These are phyloP conservation scores for Xylaria sp. DNA, from an alignment of 2,329 filamentous ascomycete species.

Conservation along the genomic window DNA sequence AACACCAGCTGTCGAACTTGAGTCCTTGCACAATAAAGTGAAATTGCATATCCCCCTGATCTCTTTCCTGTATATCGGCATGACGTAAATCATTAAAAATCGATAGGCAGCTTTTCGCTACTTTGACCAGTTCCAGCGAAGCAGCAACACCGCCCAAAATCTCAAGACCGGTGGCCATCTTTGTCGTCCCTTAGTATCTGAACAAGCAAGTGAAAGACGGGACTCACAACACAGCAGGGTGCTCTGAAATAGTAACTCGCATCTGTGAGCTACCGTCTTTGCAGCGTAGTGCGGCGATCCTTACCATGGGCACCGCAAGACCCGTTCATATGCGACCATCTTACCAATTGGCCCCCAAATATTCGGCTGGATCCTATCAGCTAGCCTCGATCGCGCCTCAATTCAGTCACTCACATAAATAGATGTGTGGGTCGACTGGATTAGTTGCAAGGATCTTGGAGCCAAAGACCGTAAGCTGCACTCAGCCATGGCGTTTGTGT, in stretches of 20 bases:
- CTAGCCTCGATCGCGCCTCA: neutral
- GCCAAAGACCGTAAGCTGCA: neutral
- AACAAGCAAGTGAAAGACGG: neutral
- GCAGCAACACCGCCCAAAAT: constrained; percentile 2
- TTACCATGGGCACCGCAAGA: neutral
- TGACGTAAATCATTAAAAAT: neutral
- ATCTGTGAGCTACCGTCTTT: neutral
- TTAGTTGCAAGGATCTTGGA: neutral
- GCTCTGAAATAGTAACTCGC: neutral
- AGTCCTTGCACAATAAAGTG: constrained; percentile 5
- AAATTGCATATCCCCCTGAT: constrained; percentile 6
- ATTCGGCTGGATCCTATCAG: neutral
- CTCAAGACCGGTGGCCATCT: constrained; percentile 1
- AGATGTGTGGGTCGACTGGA: neutral
- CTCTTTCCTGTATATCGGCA: neutral
- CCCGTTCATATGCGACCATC: neutral
- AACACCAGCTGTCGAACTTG: constrained; percentile 15
- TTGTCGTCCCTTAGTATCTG: neutral
- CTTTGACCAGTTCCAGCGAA: constrained; percentile 8
- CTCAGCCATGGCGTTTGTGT: neutral
- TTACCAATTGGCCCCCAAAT: neutral
- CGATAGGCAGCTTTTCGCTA: constrained; percentile 10
- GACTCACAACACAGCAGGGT: neutral
- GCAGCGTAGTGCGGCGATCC: neutral
- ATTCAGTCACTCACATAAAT: no score